Evolutionary conservation across 108 stramenopile genomes (phyloP).

Genomic region (Cyclotella cryptica): DNA sequence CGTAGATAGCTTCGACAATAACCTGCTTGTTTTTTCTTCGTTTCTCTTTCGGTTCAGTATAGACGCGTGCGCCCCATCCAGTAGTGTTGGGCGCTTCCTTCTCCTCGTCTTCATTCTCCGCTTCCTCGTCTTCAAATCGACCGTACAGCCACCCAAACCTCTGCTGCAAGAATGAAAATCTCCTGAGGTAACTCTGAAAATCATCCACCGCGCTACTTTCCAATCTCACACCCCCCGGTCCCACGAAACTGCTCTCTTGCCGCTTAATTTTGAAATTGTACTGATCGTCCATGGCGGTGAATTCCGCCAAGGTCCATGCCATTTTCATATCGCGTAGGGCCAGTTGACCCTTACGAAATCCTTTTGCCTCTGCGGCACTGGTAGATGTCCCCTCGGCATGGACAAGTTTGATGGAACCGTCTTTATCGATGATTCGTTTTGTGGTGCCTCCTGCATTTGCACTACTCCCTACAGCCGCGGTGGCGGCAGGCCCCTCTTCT

Average conservation of each 20-base stretch:
- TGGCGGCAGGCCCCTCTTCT: background rate
- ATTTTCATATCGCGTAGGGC: slow-evolving; percentile 96
- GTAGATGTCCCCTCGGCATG: slow-evolving; percentile 55
- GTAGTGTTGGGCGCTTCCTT: slow-evolving; percentile 14
- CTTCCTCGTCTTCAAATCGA: slow-evolving; percentile 64
- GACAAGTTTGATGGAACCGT: slow-evolving; percentile 79
- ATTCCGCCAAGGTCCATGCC: slow-evolving; percentile 96
- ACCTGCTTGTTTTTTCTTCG: slow-evolving; percentile 54
- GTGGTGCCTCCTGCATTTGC: slow-evolving; percentile 43
- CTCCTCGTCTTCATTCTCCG: slow-evolving; percentile 25
- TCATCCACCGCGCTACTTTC: slow-evolving; percentile 70
- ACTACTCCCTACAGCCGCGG: background rate
- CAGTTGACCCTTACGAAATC: slow-evolving; percentile 95
- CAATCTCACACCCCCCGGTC: slow-evolving; percentile 60
- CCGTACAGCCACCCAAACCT: slow-evolving; percentile 94
- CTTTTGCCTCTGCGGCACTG: slow-evolving; percentile 24
- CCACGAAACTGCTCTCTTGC: slow-evolving; percentile 81
- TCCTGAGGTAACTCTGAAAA: slow-evolving; percentile 85
- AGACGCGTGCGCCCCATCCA: slow-evolving; percentile 50
- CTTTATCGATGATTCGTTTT: slow-evolving; percentile 85
- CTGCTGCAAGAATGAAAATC: slow-evolving; percentile 89
- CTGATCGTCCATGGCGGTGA: slow-evolving; percentile 91
- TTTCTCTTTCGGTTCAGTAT: slow-evolving; percentile 18
- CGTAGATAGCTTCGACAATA: slow-evolving; percentile 94
- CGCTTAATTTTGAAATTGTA: slow-evolving; percentile 93